These are phyloP conservation scores for Suillus brevipes DNA, from an alignment of 768 basidiomycete genomes.

Conservation along the genomic window DNA sequence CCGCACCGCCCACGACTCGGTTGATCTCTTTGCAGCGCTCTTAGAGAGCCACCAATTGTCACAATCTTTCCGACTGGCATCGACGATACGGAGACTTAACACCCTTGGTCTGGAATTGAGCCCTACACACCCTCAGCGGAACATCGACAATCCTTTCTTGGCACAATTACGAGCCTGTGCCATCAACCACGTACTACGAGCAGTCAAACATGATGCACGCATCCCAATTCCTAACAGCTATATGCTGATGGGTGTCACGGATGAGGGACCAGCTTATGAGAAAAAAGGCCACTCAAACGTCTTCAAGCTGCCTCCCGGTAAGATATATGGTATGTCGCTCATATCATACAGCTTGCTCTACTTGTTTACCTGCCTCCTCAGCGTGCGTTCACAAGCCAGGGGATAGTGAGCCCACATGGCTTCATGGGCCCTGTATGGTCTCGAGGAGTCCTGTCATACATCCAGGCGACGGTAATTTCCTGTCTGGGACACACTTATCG, in stretches of 20 bases:
- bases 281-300: slow-evolving; percentile 51
- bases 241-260: slow-evolving; percentile 77
- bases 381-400: slow-evolving; percentile 59
- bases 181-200: slow-evolving; percentile 63
- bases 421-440: slow-evolving; percentile 62
- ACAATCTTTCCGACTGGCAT: slow-evolving; percentile 46
- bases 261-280: slow-evolving; percentile 72
- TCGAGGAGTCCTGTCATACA: slow-evolving; percentile 75
- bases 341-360: not conserved
- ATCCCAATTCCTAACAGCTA: slow-evolving; percentile 70
- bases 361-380: slow-evolving; percentile 23
- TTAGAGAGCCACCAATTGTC: slow-evolving; percentile 52
- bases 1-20: slow-evolving; percentile 59
- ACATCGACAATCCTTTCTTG: slow-evolving; percentile 59
- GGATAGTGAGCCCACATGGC: slow-evolving; percentile 50
- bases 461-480: slow-evolving; percentile 64
- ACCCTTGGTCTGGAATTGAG: slow-evolving; percentile 50
- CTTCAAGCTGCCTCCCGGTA: slow-evolving; percentile 50
- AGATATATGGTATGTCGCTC: slow-evolving; percentile 62
- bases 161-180: slow-evolving; percentile 57
- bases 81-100: slow-evolving; percentile 51
- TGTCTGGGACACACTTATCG: not conserved
- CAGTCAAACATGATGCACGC: slow-evolving; percentile 74
- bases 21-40: slow-evolving; percentile 47
- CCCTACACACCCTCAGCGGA: slow-evolving; percentile 30